These are phyloP conservation scores for Helenozyma baotianmanensis DNA, from an alignment of 805 yeast genomes.

Conservation along the genomic window DNA sequence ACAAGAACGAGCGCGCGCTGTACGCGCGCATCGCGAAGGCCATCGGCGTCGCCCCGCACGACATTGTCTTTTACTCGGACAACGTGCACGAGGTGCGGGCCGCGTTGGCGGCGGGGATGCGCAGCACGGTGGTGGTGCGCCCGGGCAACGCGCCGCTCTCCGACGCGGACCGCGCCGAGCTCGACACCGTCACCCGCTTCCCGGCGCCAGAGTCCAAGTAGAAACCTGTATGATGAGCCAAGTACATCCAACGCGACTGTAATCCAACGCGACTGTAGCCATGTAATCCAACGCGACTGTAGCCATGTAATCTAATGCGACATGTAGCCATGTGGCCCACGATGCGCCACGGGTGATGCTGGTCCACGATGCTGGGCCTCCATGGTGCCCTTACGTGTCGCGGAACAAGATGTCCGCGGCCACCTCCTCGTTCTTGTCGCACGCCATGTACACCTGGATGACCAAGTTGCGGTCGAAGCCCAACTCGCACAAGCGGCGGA, in stretches of 20 bases:
- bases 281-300: too few relatives aligned
- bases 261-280: too few relatives aligned
- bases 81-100: constrained; percentile 74
- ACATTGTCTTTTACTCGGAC: constrained; percentile 72
- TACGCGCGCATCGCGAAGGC: constrained; percentile 51
- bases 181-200: constrained; percentile 6
- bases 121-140: constrained; percentile 55
- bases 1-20: constrained; percentile 53
- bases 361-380: too few relatives aligned
- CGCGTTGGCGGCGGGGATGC: constrained; percentile 62
- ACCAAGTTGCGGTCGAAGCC: constrained; percentile 89
- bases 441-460: constrained; percentile 92
- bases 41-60: constrained; percentile 29
- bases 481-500: constrained; percentile 80
- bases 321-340: too few relatives aligned
- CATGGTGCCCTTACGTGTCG: constrained; percentile 28
- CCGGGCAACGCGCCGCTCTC: constrained; percentile 67
- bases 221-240: too few relatives aligned
- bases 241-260: too few relatives aligned
- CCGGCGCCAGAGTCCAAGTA: too few relatives aligned
- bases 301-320: too few relatives aligned
- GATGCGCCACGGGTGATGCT: too few relatives aligned
- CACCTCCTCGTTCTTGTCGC: constrained; percentile 95
- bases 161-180: constrained; percentile 23
- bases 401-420: constrained; percentile 87